A percentile compares a stretch with the other conserved stretches of the same genome.
These are phyloP conservation scores for Russula olivacea DNA, from an alignment of 768 basidiomycete genomes.

Conservation along the genomic window DNA sequence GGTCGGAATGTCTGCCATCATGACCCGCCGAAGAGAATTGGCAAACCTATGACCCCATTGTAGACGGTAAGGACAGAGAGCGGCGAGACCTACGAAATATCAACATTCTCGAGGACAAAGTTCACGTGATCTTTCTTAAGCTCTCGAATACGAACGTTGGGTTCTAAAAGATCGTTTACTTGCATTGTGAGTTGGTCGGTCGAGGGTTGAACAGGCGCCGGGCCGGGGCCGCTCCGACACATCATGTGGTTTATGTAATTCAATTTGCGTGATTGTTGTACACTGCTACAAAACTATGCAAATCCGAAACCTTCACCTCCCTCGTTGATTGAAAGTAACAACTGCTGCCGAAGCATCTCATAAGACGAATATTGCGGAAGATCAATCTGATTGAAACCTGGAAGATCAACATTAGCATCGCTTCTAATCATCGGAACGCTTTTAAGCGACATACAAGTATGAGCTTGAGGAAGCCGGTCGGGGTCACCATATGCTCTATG, in stretches of 20 bases:
- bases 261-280: slow-evolving; percentile 1
- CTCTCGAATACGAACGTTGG: slow-evolving; percentile 76
- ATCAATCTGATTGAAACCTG: slow-evolving; percentile 93
- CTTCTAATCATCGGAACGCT: slow-evolving; percentile 12
- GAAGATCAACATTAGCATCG: slow-evolving; percentile 15
- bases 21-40: slow-evolving; percentile 87
- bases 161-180: slow-evolving; percentile 42
- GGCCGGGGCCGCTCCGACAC: not conserved
- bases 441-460: slow-evolving; percentile 60
- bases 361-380: slow-evolving; percentile 93
- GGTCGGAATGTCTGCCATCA: slow-evolving; percentile 96
- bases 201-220: not conserved
- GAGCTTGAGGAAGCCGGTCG: slow-evolving; percentile 81
- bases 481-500: slow-evolving; percentile 88
- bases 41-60: slow-evolving; percentile 57
- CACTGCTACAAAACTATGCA: slow-evolving; percentile 34
- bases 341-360: slow-evolving; percentile 88
- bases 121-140: slow-evolving; percentile 81
- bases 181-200: slow-evolving; percentile 30
- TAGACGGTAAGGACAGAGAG: slow-evolving; percentile 11
- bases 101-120: slow-evolving; percentile 93
- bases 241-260: slow-evolving; percentile 10
- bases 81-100: slow-evolving; percentile 67
- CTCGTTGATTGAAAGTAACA: slow-evolving; percentile 90
- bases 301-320: slow-evolving; percentile 96